A percentile compares a stretch with the other conserved stretches of the same genome.
phyloP scores from a whole-genome alignment of 108 stramenopile genomes.

The Cylindrotheca fusiformis region DNA sequence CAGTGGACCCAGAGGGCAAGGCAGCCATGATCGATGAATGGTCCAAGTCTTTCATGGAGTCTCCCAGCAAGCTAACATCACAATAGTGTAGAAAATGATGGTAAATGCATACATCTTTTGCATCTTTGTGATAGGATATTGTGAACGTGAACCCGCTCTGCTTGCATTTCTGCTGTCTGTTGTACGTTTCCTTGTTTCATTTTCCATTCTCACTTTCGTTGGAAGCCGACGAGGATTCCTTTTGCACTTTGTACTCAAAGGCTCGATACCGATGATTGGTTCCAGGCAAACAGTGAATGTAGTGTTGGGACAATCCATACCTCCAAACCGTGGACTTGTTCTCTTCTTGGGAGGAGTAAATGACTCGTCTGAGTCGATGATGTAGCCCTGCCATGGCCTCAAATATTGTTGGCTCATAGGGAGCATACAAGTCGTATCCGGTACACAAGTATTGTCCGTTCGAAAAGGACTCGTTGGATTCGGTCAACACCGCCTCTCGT shows the following conservation, averaged over 20 bases:
- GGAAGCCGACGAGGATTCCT: not conserved
- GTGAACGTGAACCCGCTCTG: too few relatives aligned
- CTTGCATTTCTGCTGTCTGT: too few relatives aligned
- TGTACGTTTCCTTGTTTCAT: not conserved
- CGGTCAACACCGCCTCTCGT: slow-evolving; percentile 47
- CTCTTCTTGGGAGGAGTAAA: slow-evolving; percentile 45
- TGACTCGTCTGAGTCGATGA: slow-evolving; percentile 59
- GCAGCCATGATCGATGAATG: too few relatives aligned
- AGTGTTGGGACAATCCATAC: slow-evolving; percentile 23
- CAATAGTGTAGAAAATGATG: too few relatives aligned
- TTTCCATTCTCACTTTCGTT: not conserved
- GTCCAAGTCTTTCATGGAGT: too few relatives aligned
- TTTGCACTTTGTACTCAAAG: slow-evolving; percentile 44
- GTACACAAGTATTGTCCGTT: slow-evolving; percentile 73
- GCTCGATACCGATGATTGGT: slow-evolving; percentile 82
- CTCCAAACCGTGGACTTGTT: slow-evolving; percentile 21
- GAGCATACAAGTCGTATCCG: slow-evolving; percentile 65
- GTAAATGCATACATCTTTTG: too few relatives aligned
- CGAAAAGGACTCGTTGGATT: not conserved
- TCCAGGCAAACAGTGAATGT: slow-evolving; percentile 68
- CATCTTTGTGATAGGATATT: too few relatives aligned
- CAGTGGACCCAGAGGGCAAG: too few relatives aligned
- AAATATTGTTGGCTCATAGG: slow-evolving; percentile 64
- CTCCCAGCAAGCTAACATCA: too few relatives aligned
- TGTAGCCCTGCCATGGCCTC: slow-evolving; percentile 83